Percentiles rank a stretch among this genome's conserved stretches.
These are phyloP conservation scores for Pinus albicaulis DNA, from an alignment of 75 land plant species.

Conservation along the genomic window DNA sequence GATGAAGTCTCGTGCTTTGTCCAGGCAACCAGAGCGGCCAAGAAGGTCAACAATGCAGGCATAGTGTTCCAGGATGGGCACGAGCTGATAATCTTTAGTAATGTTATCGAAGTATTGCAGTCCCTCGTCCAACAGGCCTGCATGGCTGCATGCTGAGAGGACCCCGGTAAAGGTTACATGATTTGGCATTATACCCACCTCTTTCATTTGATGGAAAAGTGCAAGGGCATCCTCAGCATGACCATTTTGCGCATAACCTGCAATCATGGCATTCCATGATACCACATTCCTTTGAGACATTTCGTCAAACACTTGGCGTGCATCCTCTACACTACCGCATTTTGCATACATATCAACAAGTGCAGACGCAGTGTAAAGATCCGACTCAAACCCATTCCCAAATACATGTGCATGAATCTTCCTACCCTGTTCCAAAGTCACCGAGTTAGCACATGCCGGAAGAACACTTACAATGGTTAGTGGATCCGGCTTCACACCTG, in stretches of 20 bases:
- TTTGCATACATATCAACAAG: constrained; percentile 34
- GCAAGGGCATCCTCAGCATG: constrained; percentile 24
- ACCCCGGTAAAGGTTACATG: constrained; percentile 34
- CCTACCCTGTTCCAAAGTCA: constrained; percentile 11
- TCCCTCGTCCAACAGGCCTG: constrained; percentile 39
- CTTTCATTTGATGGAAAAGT: constrained; percentile 34
- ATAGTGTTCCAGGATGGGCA: constrained; percentile 40
- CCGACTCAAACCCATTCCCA: constrained; percentile 13
- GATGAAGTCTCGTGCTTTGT: constrained; percentile 39
- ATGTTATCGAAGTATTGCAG: constrained; percentile 29
- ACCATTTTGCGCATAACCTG: constrained; percentile 36
- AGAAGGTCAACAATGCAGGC: constrained; percentile 60
- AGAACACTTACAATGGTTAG: constrained; percentile 17
- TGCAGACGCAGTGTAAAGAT: constrained; percentile 24
- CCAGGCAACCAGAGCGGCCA: constrained; percentile 49
- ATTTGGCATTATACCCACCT: constrained; percentile 36
- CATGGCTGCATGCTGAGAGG: constrained; percentile 38
- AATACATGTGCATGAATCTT: constrained; percentile 22
- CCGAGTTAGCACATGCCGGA: constrained; percentile 15
- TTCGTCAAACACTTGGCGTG: constrained; percentile 16
- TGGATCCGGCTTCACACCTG: constrained; percentile 10
- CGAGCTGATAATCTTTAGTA: constrained; percentile 22
- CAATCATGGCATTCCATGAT: constrained; percentile 34
- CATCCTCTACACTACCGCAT: constrained; percentile 29
- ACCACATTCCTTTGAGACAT: constrained; percentile 25